phyloP scores from a whole-genome alignment of 2,329 filamentous ascomycete genomes.

The Gaeumannomyces sp. region DNA sequence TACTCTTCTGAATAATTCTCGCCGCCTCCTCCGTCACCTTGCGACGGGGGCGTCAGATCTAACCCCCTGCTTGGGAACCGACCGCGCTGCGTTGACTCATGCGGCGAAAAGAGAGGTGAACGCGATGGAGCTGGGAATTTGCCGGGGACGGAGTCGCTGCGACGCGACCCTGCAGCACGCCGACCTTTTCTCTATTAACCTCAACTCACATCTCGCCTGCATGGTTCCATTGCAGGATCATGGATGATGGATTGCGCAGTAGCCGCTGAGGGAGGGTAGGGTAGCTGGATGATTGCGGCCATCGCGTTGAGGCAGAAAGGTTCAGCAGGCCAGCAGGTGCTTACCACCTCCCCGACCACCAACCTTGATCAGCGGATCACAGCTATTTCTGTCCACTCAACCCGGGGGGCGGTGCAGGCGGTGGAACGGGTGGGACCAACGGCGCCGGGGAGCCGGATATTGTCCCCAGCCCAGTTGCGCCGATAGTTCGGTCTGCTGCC shows the following conservation, averaged over 20 bases:
- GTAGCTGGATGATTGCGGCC: too few species aligned
- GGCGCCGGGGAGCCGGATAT: not conserved
- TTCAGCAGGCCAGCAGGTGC: too few species aligned
- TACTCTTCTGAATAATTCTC: not conserved
- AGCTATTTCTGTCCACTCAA: too few species aligned
- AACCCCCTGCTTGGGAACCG: not conserved
- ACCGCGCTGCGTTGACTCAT: conserved; percentile 6
- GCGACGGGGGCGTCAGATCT: not conserved
- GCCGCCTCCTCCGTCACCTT: not conserved
- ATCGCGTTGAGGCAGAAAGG: too few species aligned
- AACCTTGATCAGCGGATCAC: too few species aligned
- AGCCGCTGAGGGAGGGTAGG: not conserved
- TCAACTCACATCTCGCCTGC: not conserved
- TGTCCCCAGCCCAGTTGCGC: too few species aligned
- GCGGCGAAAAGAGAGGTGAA: conserved; percentile 1
- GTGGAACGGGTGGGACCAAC: not conserved
- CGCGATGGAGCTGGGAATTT: not conserved
- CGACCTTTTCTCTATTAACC: not conserved
- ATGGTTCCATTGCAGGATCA: not conserved
- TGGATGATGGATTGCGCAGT: not conserved
- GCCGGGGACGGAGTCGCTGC: not conserved
- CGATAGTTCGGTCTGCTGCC: not conserved
- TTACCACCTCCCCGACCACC: too few species aligned
- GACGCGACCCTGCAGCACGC: not conserved
- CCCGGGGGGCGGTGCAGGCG: not conserved